Evolutionary conservation across 495 filamentous ascomycete genomes (phyloP), one percentile per base, ranked within the genome.

Genomic region (Neurospora hispaniola): DNA sequence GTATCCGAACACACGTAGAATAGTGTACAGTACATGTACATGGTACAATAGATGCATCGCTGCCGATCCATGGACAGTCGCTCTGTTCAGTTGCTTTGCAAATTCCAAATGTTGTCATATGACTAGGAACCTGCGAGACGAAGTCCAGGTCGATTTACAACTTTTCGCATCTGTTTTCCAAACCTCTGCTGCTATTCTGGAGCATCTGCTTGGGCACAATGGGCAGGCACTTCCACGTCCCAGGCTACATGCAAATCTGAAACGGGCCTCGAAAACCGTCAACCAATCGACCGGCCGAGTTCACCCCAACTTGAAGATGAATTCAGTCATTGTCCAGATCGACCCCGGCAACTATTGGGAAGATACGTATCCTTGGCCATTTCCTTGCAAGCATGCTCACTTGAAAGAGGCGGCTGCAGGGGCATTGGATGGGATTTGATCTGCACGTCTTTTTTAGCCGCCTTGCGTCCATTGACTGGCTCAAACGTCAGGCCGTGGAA

Each of bases 241-340:
- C 27, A 31, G 27, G 27, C 27, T 31, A 31, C 10, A 12, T 11
- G 23, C 54, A 62, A 7, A 73, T 69, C 77, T 80, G 80, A 81
- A 80, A 81, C 80, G 39, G 70, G 42, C 73, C 69, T 74, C 71
- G 77, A 44, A 70, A 39, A 42, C 71, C 75, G 70, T 8, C 27
- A 75, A 73, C 80, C 80, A 81, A 81, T 80, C 79, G 76, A 77
- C 70, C 46, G 38, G 12, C 42, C 38, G 40, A 71, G 43, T 71
- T 48, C 54, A 69, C 70, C 27, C 31, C 62, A 72, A 73, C 72
- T 73, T 77, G 79, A 79, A 73, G 77, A 79, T 73, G 74, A 44
- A 44, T 70, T 35, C 70, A 69, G 40, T 71, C 75, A 62, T 14
- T 69, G 66, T 69, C 54, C 75, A 72, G 31, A 54, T 71, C 71